Percentiles rank a stretch among this genome's conserved stretches.
These are phyloP conservation scores for Silene vulgaris DNA, from an alignment of 179 eudicot species.

Conservation along the genomic window DNA sequence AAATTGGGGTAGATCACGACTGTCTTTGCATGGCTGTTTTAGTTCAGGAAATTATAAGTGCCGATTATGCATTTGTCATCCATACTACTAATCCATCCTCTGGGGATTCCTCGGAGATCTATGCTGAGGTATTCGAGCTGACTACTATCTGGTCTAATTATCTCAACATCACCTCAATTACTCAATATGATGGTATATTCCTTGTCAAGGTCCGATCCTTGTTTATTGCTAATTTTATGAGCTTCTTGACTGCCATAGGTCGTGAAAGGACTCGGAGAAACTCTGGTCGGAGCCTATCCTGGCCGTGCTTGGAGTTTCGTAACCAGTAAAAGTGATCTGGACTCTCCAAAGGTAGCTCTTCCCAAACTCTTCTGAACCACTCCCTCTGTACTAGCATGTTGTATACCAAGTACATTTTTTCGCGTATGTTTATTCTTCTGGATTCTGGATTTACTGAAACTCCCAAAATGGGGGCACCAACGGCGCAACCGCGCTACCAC, in stretches of 20 bases:
- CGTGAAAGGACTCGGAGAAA: conserved; percentile 98
- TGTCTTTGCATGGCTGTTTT: conserved; percentile 97
- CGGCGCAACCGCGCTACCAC: too few species aligned
- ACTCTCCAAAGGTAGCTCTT: conserved; percentile 61
- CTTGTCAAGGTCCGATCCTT: background rate
- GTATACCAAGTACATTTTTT: too few species aligned
- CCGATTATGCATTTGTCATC: conserved; percentile 96
- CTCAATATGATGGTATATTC: background rate
- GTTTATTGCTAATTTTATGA: background rate
- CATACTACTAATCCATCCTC: conserved; percentile 98
- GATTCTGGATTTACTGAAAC: too few species aligned
- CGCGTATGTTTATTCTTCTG: too few species aligned
- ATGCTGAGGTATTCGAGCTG: conserved; percentile 61
- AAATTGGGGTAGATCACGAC: conserved; percentile 85
- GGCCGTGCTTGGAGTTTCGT: conserved; percentile 86
- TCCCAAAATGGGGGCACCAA: too few species aligned
- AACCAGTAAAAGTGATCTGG: conserved; percentile 69
- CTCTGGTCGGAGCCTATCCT: conserved; percentile 94
- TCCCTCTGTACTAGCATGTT: too few species aligned
- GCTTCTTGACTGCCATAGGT: conserved; percentile 42
- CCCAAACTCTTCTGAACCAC: background rate
- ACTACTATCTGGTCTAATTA: background rate
- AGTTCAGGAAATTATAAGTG: conserved; percentile 92
- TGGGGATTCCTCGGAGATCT: conserved; percentile 89
- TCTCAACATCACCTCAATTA: too few species aligned